These are phyloP conservation scores for Starmerella vaccinii DNA, from an alignment of 805 yeast genomes.

Conservation along the genomic window DNA sequence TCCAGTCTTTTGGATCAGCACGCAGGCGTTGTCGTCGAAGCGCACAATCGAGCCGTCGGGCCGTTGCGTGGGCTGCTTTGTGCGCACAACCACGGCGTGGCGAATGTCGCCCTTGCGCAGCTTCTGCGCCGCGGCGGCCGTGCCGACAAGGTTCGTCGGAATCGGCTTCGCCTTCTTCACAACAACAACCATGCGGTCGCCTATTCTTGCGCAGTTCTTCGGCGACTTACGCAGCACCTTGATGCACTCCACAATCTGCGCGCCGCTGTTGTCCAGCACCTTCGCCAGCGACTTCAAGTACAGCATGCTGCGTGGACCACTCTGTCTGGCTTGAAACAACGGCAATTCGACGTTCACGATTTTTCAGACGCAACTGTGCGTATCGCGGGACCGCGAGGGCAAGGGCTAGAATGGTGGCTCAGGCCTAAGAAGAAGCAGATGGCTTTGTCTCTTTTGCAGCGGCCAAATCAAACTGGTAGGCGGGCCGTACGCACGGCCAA, in stretches of 20 bases:
- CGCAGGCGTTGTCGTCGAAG: slow-evolving; percentile 97
- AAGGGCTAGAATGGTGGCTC: no score
- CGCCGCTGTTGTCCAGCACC: slow-evolving; percentile 94
- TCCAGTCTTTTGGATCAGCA: slow-evolving; percentile 72
- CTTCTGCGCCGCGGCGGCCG: slow-evolving; percentile 48
- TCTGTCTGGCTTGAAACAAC: background rate
- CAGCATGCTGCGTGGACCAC: slow-evolving; percentile 47
- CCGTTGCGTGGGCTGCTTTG: slow-evolving; percentile 68
- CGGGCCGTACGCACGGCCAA: no score
- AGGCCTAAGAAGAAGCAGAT: no score
- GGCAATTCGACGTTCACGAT: background rate
- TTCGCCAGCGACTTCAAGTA: slow-evolving; percentile 78
- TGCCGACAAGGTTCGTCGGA: slow-evolving; percentile 60
- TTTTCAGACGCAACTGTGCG: slow-evolving; percentile 1
- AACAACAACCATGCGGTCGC: slow-evolving; percentile 90
- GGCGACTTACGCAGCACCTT: slow-evolving; percentile 88
- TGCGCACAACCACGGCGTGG: slow-evolving; percentile 90
- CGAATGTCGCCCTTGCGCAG: slow-evolving; percentile 93
- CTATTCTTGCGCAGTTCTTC: slow-evolving; percentile 67
- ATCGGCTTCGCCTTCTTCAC: slow-evolving; percentile 82
- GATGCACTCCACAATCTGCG: slow-evolving; percentile 88
- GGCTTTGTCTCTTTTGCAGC: no score
- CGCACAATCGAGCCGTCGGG: slow-evolving; percentile 77
- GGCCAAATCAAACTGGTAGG: no score
- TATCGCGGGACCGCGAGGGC: background rate